phyloP scores from a whole-genome alignment of 495 filamentous ascomycete species.

The Penicillium maclennaniae region DNA sequence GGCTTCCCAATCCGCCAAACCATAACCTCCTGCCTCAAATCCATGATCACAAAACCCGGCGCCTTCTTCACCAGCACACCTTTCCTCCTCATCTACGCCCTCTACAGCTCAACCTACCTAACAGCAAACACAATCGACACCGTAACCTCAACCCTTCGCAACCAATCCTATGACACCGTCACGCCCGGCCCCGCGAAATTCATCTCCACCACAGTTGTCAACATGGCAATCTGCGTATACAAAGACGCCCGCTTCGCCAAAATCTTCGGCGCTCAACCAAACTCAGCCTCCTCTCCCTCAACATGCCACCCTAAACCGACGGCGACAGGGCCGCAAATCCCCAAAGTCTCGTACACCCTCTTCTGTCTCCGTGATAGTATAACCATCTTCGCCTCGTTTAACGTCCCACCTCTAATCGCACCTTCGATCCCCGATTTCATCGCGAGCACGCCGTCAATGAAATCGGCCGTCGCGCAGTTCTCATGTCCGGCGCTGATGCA shows the following conservation, averaged over 20 bases:
- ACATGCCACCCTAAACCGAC: conserved; percentile 41
- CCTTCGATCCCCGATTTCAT: conserved; percentile 38
- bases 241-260: conserved; percentile 86
- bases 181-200: conserved; percentile 81
- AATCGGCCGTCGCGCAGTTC: conserved; percentile 71
- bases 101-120: conserved; percentile 89
- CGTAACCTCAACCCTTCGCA: conserved; percentile 58
- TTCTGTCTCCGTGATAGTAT: conserved; percentile 84
- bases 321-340: conserved; percentile 30
- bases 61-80: conserved; percentile 72
- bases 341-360: conserved; percentile 61
- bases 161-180: conserved; percentile 53
- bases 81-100: conserved; percentile 79
- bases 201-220: conserved; percentile 72
- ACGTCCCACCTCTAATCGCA: conserved; percentile 75
- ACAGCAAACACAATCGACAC: conserved; percentile 90
- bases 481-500: conserved; percentile 77
- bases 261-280: conserved; percentile 60
- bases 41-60: conserved; percentile 65
- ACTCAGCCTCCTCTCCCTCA: conserved; percentile 30
- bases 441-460: conserved; percentile 51
- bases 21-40: conserved; percentile 57
- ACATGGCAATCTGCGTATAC: conserved; percentile 87
- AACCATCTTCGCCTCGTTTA: conserved; percentile 93
- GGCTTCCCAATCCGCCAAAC: conserved; percentile 65